Evolutionary conservation across 2,329 filamentous ascomycete species (phyloP).

Genomic region (Cladosporium sp.): DNA sequence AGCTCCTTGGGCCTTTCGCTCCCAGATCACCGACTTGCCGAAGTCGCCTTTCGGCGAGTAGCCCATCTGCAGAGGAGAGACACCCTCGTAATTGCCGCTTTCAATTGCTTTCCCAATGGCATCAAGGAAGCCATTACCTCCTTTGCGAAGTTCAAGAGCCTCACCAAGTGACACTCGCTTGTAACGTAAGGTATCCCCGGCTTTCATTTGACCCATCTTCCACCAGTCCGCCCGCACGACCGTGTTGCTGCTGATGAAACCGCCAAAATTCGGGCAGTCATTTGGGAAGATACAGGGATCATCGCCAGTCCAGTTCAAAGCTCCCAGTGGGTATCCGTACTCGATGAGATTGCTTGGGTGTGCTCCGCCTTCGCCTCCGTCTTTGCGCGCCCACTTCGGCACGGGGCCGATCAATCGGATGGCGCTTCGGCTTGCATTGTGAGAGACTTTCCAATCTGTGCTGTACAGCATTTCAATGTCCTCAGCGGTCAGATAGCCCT

Average conservation of each 20-base stretch:
- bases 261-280: conserved; percentile 56
- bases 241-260: conserved; percentile 52
- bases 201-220: conserved; percentile 57
- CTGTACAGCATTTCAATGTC: conserved; percentile 53
- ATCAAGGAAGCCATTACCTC: conserved; percentile 41
- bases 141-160: conserved; percentile 41
- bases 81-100: conserved; percentile 27
- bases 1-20: conserved; percentile 21
- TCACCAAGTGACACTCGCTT: conserved; percentile 46
- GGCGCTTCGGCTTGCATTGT: conserved; percentile 55
- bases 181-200: conserved; percentile 51
- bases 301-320: conserved; percentile 57
- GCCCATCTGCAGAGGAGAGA: conserved; percentile 27
- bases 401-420: conserved; percentile 55
- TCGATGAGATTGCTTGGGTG: conserved; percentile 50
- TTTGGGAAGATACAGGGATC: conserved; percentile 54
- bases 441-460: conserved; percentile 54
- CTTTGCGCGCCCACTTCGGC: conserved; percentile 52
- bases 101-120: conserved; percentile 37
- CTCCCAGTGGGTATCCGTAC: conserved; percentile 54
- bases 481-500: conserved; percentile 46
- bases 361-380: conserved; percentile 57
- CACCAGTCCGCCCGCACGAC: conserved; percentile 53
- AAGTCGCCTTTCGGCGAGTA: conserved; percentile 21
- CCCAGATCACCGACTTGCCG: conserved; percentile 26